Percentiles rank a stretch among this genome's conserved stretches.
Evolutionary conservation across 2,329 filamentous ascomycete genomes (phyloP).

Genomic region (Fusarium guadeloupense): DNA sequence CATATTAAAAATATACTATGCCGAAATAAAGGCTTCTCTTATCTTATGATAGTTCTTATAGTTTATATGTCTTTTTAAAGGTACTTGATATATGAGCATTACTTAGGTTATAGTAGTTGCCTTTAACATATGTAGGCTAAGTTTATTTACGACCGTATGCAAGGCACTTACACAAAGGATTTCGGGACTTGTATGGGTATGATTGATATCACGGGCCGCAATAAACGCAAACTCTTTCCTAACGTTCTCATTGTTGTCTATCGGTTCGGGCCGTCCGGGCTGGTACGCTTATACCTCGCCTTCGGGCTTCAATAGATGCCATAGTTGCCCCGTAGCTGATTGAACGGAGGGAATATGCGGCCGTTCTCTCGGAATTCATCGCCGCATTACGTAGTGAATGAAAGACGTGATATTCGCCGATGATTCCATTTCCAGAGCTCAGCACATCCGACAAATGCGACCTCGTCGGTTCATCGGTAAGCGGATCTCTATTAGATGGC

Average conservation of each 20-base stretch:
- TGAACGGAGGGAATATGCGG: slow-evolving; percentile 63
- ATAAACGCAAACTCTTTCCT: too few relatives aligned
- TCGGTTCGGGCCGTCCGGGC: slow-evolving; percentile 31
- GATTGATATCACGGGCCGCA: too few relatives aligned
- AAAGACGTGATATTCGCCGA: slow-evolving; percentile 64
- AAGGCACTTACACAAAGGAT: too few relatives aligned
- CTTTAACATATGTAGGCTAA: too few relatives aligned
- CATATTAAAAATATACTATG: too few relatives aligned
- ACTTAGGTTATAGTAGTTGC: too few relatives aligned
- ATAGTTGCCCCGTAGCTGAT: slow-evolving; percentile 64
- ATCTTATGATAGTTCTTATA: too few relatives aligned
- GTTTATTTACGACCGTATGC: too few relatives aligned
- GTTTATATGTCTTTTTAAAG: too few relatives aligned
- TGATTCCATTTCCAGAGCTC: slow-evolving; percentile 63
- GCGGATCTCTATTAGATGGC: slow-evolving; percentile 39
- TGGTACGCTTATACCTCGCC: slow-evolving; percentile 47
- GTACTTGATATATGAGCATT: too few relatives aligned
- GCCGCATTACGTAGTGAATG: slow-evolving; percentile 60
- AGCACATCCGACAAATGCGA: slow-evolving; percentile 59
- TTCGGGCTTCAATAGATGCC: slow-evolving; percentile 59
- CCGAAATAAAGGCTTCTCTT: too few relatives aligned
- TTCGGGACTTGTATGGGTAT: too few relatives aligned
- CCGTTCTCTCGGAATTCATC: slow-evolving; percentile 56
- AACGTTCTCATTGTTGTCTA: slow-evolving; percentile 29
- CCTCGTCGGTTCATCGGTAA: slow-evolving; percentile 45